A percentile compares a stretch with the other conserved stretches of the same genome.
These are phyloP conservation scores for Chalaropsis thielavioides DNA, from an alignment of 2,329 filamentous ascomycete species.

Conservation along the genomic window DNA sequence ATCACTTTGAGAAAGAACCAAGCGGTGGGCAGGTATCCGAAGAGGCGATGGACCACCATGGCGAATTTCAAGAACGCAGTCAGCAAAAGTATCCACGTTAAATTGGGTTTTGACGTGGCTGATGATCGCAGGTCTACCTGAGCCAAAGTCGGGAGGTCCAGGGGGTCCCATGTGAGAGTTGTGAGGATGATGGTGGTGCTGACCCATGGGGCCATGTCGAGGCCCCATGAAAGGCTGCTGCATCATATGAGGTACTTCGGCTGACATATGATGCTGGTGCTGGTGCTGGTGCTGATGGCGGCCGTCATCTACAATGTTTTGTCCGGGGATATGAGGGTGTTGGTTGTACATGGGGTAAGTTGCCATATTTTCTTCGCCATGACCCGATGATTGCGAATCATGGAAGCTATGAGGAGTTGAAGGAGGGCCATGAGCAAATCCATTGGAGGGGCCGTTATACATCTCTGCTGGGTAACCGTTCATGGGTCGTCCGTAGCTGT, in stretches of 20 bases:
- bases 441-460: slow-evolving; percentile 11
- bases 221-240: slow-evolving; percentile 23
- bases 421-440: slow-evolving; percentile 31
- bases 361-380: slow-evolving; percentile 29
- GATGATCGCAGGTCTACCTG: slow-evolving; percentile 33
- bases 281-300: slow-evolving; percentile 16
- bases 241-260: slow-evolving; percentile 26
- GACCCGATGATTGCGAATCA: slow-evolving; percentile 43
- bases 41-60: slow-evolving; percentile 27
- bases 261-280: slow-evolving; percentile 18
- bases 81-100: slow-evolving; percentile 26
- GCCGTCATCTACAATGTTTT: slow-evolving; percentile 23
- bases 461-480: slow-evolving; percentile 21
- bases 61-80: slow-evolving; percentile 31
- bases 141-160: slow-evolving; percentile 30
- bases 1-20: slow-evolving; percentile 40
- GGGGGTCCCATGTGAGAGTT: slow-evolving; percentile 23
- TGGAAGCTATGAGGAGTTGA: slow-evolving; percentile 46
- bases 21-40: slow-evolving; percentile 38
- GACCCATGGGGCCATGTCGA: slow-evolving; percentile 22
- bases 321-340: slow-evolving; percentile 18
- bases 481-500: slow-evolving; percentile 27
- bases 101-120: slow-evolving; percentile 25
- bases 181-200: slow-evolving; percentile 20
- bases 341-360: slow-evolving; percentile 11